Evolutionary conservation across 108 stramenopile genomes (phyloP), one percentile per base, ranked within the genome.

Genomic region (Nannochloropsis gaditana): DNA sequence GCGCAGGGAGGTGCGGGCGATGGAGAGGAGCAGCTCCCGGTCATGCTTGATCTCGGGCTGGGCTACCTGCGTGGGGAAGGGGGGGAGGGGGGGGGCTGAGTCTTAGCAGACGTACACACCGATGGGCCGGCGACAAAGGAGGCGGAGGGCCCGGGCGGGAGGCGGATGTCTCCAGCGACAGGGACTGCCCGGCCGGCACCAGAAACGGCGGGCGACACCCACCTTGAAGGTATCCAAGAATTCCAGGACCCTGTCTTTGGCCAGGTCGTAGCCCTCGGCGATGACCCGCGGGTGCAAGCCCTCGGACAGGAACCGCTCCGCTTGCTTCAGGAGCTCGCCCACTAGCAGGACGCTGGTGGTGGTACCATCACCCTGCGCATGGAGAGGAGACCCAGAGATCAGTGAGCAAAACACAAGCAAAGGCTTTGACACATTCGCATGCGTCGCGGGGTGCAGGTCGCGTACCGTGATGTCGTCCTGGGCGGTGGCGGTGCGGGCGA

Each of bases 401-500:
- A 79, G 79, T 17, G 19, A 21, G 44, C 9, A 79, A 9, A 9
- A 9, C 21, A 84, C 10, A 1, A 11, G 45, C n/a, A 84, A 59
- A 82, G 42, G 83, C 44, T 83, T 42, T n/a, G 83, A 19, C 43
- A 5, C 43, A n/a, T 31, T 43, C 43, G 9, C 82, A 83, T 43
- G n/a, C 43, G n/a, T 8, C 9, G n/a, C 31, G 9, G 41, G 10
- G 41, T 42, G 9, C 84, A 9, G 31, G 9, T 21, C 42, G 42
- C 84, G 9, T 41, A 87, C 87, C 80, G 85, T 84, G 5, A 41
- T 83, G 42, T 92, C 89, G 82, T 91, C 92, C 89, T 90, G 90
- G n/a, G 99, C 99, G 15, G 98, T 98, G 41, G 99, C 99, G 9
- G 96, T 97, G 41, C 99, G 93, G 9, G 97, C 98, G 94, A 99